Percentiles rank a stretch among this genome's conserved stretches.
Evolutionary conservation across 2,329 filamentous ascomycete genomes (phyloP).

Genomic region (Pezicula radicicola): DNA sequence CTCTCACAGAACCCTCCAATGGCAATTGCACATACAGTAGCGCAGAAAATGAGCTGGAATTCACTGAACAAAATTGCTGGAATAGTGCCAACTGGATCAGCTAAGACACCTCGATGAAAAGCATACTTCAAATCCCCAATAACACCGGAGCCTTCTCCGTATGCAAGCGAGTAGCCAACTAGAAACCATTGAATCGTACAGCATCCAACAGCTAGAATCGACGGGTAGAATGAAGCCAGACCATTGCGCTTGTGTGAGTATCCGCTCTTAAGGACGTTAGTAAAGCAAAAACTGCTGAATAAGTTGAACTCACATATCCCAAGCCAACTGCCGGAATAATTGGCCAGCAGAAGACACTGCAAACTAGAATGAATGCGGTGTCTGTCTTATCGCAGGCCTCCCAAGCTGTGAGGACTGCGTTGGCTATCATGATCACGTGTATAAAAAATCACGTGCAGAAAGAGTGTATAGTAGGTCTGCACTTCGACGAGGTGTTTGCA

Average conservation of each 20-base stretch:
- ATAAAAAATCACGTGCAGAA: neutral
- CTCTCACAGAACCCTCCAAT: slow-evolving; percentile 60
- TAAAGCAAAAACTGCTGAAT: neutral
- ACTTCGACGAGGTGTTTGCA: neutral
- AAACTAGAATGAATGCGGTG: slow-evolving; percentile 52
- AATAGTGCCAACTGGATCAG: slow-evolving; percentile 56
- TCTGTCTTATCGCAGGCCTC: slow-evolving; percentile 49
- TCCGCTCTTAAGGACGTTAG: slow-evolving; percentile 34
- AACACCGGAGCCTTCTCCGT: slow-evolving; percentile 55
- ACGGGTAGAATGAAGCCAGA: slow-evolving; percentile 60
- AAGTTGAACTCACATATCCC: slow-evolving; percentile 42
- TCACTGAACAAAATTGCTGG: slow-evolving; percentile 65
- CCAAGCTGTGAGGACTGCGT: slow-evolving; percentile 41
- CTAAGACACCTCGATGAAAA: slow-evolving; percentile 54
- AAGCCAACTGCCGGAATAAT: slow-evolving; percentile 67
- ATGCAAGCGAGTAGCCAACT: slow-evolving; percentile 61
- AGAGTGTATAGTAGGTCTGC: neutral
- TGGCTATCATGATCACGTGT: slow-evolving; percentile 15
- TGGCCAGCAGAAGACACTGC: slow-evolving; percentile 58
- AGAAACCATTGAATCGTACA: slow-evolving; percentile 55
- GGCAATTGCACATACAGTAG: slow-evolving; percentile 45
- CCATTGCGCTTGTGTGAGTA: slow-evolving; percentile 59
- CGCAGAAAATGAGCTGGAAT: slow-evolving; percentile 61
- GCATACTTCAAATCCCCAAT: slow-evolving; percentile 61
- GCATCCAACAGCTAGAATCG: slow-evolving; percentile 52